Evolutionary conservation across 2,329 filamentous ascomycete species (phyloP).

Genomic region (Diaporthe sp.): DNA sequence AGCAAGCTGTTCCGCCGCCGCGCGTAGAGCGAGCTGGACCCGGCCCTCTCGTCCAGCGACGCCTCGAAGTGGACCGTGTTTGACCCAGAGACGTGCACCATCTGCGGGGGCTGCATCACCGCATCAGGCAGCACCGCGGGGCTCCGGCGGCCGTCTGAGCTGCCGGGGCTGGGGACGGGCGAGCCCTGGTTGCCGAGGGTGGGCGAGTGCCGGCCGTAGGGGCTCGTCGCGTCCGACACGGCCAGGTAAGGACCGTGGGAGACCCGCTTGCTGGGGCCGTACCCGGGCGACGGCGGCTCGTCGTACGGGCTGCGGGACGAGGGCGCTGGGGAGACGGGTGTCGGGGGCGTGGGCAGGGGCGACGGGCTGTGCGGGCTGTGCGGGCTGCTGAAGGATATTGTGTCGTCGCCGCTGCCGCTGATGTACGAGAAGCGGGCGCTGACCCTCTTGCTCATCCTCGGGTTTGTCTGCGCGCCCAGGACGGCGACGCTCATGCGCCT

Average conservation of each 20-base stretch:
- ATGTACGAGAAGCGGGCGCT: conserved; percentile 29
- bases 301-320: neutral
- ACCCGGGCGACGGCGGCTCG: conserved; percentile 1
- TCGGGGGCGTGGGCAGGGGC: neutral
- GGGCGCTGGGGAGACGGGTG: neutral
- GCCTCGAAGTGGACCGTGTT: neutral
- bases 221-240: neutral
- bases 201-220: neutral
- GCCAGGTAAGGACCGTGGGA: conserved; percentile 4
- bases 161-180: neutral
- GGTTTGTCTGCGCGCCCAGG: neutral
- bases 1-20: neutral
- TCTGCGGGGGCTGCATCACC: conserved; percentile 18
- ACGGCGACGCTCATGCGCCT: conserved; percentile 22
- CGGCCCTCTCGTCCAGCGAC: conserved; percentile 8
- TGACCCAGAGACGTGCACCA: conserved; percentile 6
- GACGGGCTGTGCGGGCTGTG: neutral
- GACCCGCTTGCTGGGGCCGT: conserved; percentile 1
- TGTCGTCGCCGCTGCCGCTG: conserved; percentile 15
- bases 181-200: neutral
- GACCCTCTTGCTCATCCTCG: neutral
- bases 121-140: neutral
- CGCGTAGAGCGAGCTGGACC: neutral
- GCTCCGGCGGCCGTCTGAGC: neutral
- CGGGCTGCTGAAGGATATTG: conserved; percentile 15